Evolutionary conservation across 2,329 filamentous ascomycete genomes (phyloP).

Genomic region (Penicillium janthinellum): DNA sequence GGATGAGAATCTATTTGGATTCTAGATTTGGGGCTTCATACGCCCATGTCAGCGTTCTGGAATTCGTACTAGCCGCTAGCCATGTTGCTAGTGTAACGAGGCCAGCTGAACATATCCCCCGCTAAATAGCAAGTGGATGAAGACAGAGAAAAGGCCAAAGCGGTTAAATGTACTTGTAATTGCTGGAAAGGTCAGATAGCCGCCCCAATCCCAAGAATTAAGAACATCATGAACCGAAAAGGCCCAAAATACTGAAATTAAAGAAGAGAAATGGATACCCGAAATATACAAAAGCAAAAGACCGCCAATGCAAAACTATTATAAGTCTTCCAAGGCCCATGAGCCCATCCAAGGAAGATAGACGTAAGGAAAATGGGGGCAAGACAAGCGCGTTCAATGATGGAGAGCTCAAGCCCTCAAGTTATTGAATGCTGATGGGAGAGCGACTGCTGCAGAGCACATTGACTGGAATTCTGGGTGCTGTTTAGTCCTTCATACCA

Average conservation of each 20-base stretch:
- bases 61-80: no score
- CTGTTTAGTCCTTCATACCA: slow-evolving; percentile 61
- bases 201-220: background rate
- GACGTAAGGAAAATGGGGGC: background rate
- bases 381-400: background rate
- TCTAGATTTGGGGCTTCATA: background rate
- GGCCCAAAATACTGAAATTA: background rate
- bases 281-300: background rate
- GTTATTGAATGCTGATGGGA: background rate
- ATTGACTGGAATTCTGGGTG: slow-evolving; percentile 33
- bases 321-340: background rate
- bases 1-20: slow-evolving; percentile 49
- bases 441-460: slow-evolving; percentile 28
- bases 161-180: background rate
- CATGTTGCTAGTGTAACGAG: background rate
- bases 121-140: no score
- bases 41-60: no score
- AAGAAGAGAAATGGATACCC: background rate
- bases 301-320: background rate
- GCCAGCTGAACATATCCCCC: background rate
- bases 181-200: background rate
- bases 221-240: background rate
- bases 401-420: background rate
- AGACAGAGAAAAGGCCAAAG: background rate
- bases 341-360: background rate